phyloP scores from a whole-genome alignment of 345 rosid genomes.

The Lumnitzera racemosa region DNA sequence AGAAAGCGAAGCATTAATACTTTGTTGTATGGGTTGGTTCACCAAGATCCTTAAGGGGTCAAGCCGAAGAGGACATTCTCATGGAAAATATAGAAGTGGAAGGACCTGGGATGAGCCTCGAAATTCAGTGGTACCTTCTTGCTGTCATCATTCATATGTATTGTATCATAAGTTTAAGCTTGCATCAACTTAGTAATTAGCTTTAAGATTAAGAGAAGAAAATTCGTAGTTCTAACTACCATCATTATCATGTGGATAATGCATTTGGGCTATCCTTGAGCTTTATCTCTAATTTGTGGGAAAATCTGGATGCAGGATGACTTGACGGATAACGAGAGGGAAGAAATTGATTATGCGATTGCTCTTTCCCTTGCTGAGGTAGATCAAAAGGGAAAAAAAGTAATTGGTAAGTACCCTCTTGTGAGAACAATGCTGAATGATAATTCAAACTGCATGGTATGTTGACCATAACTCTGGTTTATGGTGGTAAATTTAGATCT shows the following conservation, averaged over 20 bases:
- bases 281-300: too few relatives aligned
- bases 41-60: constrained; percentile 70
- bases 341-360: constrained; percentile 72
- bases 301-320: constrained; percentile 49
- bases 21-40: constrained; percentile 74
- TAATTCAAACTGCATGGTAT: not conserved
- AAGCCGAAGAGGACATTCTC: constrained; percentile 41
- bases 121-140: constrained; percentile 47
- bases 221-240: too few relatives aligned
- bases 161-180: not conserved
- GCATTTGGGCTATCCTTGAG: too few relatives aligned
- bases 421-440: not conserved
- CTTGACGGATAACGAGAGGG: constrained; percentile 69
- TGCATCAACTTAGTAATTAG: too few relatives aligned
- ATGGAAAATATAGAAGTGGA: constrained; percentile 41
- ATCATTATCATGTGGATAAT: too few relatives aligned
- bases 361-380: constrained; percentile 76
- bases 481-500: too few relatives aligned
- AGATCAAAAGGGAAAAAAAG: constrained; percentile 68
- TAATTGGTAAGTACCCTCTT: constrained; percentile 45
- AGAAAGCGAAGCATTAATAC: constrained; percentile 6
- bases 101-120: constrained; percentile 45
- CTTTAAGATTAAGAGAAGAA: too few relatives aligned
- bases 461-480: too few relatives aligned
- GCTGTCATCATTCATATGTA: not conserved